Percentiles rank a stretch among this genome's conserved stretches.
Conservation (phyloP, 441 rosid genomes). For the Populus tomentosa region DNA sequence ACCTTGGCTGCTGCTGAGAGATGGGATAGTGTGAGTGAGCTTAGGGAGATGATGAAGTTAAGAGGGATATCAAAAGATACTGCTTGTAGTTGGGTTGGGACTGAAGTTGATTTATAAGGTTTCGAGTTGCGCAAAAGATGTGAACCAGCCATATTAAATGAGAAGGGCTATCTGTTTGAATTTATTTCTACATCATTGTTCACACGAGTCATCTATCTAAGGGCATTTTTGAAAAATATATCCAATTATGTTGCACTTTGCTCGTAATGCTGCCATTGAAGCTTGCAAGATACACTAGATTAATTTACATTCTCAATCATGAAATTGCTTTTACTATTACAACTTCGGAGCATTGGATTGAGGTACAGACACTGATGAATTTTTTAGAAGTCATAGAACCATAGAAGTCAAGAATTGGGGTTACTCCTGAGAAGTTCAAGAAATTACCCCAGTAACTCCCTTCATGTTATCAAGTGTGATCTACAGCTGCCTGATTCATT, state of each 20-base stretch:
- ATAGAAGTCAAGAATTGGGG: background rate
- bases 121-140: conserved; percentile 4
- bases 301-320: background rate
- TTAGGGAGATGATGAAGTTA: conserved; percentile 66
- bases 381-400: background rate
- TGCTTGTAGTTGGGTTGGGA: conserved; percentile 69
- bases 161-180: background rate
- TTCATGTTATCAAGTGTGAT: background rate
- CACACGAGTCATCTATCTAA: background rate
- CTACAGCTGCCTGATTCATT: background rate
- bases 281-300: background rate
- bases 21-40: conserved; percentile 64
- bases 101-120: conserved; percentile 22
- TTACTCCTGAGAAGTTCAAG: background rate
- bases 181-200: background rate
- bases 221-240: background rate
- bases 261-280: background rate
- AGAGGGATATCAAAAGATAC: conserved; percentile 57
- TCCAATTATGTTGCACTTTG: background rate
- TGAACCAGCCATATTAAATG: background rate
- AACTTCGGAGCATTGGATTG: background rate
- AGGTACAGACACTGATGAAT: background rate
- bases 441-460: background rate
- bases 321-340: background rate
- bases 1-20: conserved; percentile 71